phyloP scores from a whole-genome alignment of 345 rosid genomes.

The Populus deltoides region DNA sequence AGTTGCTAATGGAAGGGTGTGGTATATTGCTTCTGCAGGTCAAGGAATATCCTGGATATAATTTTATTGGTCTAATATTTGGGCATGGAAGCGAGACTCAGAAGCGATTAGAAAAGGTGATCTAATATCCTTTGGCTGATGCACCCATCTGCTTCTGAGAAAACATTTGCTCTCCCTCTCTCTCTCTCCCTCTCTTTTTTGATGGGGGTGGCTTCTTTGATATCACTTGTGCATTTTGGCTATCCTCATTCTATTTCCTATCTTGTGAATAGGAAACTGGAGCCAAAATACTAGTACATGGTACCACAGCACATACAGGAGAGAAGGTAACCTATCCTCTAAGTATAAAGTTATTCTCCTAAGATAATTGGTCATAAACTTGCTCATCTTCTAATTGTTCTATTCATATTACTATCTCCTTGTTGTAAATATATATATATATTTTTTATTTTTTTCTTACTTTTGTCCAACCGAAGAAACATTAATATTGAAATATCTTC shows the following conservation, averaged over 20 bases:
- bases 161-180: neutral
- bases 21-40: slow-evolving; percentile 42
- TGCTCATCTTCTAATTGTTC: neutral
- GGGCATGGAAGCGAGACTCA: slow-evolving; percentile 80
- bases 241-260: neutral
- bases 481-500: slow-evolving; percentile 3
- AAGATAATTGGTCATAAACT: neutral
- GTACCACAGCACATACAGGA: slow-evolving; percentile 48
- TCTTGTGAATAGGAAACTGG: slow-evolving; percentile 70
- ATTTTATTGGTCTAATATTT: slow-evolving; percentile 68
- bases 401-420: neutral
- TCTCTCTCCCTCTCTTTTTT: neutral
- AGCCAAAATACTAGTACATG: slow-evolving; percentile 62
- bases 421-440: neutral
- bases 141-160: neutral
- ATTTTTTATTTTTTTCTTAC: neutral
- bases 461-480: neutral
- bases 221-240: neutral
- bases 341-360: neutral
- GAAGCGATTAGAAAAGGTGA: slow-evolving; percentile 74
- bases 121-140: slow-evolving; percentile 16
- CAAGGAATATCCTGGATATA: slow-evolving; percentile 64
- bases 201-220: neutral
- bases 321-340: slow-evolving; percentile 57
- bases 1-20: neutral